phyloP scores from a whole-genome alignment of 805 yeast species.

The Lipomyces yamanashiensis region DNA sequence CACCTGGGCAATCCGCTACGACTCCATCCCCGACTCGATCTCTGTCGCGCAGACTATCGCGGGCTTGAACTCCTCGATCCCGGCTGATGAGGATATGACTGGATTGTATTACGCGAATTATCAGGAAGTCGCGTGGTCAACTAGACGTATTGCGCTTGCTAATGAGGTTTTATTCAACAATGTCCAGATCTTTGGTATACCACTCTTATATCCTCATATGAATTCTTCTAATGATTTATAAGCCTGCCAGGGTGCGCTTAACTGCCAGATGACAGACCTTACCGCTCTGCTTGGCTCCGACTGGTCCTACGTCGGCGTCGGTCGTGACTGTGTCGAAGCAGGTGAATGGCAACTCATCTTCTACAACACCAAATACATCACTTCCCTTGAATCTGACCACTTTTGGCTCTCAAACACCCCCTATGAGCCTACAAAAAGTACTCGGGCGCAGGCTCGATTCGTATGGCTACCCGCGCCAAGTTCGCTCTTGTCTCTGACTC shows the following conservation, averaged over 20 bases:
- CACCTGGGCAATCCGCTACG: slow-evolving; percentile 8
- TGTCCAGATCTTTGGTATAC: slow-evolving; percentile 9
- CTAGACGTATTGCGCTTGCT: slow-evolving; percentile 18
- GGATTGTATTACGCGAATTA: slow-evolving; percentile 1
- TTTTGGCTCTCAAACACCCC: slow-evolving; percentile 22
- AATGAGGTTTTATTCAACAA: slow-evolving; percentile 7
- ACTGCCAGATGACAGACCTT: slow-evolving; percentile 11
- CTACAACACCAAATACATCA: slow-evolving; percentile 1
- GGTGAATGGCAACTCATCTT: slow-evolving; percentile 17
- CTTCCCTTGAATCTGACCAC: not conserved
- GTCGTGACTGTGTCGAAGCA: slow-evolving; percentile 9
- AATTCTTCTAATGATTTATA: not conserved
- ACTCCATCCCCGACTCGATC: slow-evolving; percentile 3
- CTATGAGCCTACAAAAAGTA: slow-evolving; percentile 10
- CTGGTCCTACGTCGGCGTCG: slow-evolving; percentile 17
- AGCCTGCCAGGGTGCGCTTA: slow-evolving; percentile 10
- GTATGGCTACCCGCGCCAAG: slow-evolving; percentile 11
- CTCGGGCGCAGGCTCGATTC: slow-evolving; percentile 21
- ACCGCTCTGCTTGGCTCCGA: slow-evolving; percentile 1
- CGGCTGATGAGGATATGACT: not conserved
- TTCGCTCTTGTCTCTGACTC: not conserved
- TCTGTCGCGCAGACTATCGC: slow-evolving; percentile 17
- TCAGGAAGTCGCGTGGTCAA: slow-evolving; percentile 21
- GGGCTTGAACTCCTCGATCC: slow-evolving; percentile 12
- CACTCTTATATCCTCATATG: not conserved